phyloP scores from a whole-genome alignment of 2,329 filamentous ascomycete species.

The Sporothrix luriei region DNA sequence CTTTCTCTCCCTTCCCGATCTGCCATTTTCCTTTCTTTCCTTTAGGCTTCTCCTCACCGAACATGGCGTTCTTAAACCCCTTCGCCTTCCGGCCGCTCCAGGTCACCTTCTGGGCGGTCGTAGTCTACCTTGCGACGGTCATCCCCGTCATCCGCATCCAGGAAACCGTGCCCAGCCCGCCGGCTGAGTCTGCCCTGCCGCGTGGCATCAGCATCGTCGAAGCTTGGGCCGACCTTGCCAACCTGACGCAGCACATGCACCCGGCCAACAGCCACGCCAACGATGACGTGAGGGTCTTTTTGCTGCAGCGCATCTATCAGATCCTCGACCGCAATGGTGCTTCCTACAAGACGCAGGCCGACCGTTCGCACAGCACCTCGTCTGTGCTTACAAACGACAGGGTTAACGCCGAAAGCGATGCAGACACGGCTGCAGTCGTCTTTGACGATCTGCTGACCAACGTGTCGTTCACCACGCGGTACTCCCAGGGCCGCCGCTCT shows the following conservation, averaged over 20 bases:
- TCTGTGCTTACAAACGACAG: not conserved
- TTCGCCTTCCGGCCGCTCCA: constrained; percentile 78
- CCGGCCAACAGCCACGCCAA: constrained; percentile 87
- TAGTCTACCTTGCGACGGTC: constrained; percentile 76
- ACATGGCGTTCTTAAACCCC: constrained; percentile 49
- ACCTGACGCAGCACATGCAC: constrained; percentile 74
- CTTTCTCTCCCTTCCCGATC: not conserved
- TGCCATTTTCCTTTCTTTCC: not conserved
- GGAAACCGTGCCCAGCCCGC: constrained; percentile 70
- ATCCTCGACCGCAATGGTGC: constrained; percentile 68
- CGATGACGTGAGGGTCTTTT: constrained; percentile 74
- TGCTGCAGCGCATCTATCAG: constrained; percentile 69
- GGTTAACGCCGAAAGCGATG: not conserved
- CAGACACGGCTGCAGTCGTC: constrained; percentile 52
- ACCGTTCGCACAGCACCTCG: not conserved
- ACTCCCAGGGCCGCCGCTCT: constrained; percentile 40
- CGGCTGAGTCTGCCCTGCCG: constrained; percentile 52
- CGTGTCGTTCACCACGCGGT: constrained; percentile 62
- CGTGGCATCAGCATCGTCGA: constrained; percentile 77
- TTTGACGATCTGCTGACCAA: constrained; percentile 82
- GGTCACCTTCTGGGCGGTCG: constrained; percentile 76
- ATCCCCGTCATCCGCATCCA: constrained; percentile 73
- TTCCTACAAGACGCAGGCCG: constrained; percentile 48
- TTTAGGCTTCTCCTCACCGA: not conserved
- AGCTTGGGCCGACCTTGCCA: constrained; percentile 81